Evolutionary conservation across 2,329 filamentous ascomycete genomes (phyloP).

Genomic region (Claviceps monticola): DNA sequence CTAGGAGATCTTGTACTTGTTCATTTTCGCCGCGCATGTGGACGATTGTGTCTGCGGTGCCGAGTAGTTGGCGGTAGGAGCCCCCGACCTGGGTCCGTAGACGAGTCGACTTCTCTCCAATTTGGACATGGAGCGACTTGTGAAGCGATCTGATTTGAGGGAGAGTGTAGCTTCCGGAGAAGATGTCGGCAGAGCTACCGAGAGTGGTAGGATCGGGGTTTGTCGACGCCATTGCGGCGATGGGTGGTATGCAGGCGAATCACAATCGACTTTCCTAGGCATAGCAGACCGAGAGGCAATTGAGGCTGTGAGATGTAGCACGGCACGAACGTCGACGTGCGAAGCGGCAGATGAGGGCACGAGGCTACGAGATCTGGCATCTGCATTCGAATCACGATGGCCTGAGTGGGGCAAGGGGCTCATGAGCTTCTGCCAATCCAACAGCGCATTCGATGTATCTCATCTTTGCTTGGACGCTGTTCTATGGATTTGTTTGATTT

Average conservation of each 20-base stretch:
- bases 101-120: conserved; percentile 48
- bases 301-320: too few species aligned
- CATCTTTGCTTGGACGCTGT: too few species aligned
- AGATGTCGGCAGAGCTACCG: conserved; percentile 39
- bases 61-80: conserved; percentile 76
- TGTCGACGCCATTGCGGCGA: conserved; percentile 21
- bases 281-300: too few species aligned
- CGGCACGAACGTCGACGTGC: not conserved
- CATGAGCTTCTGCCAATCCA: too few species aligned
- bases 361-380: too few species aligned
- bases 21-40: conserved; percentile 73
- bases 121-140: conserved; percentile 41
- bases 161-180: conserved; percentile 41
- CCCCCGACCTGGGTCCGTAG: conserved; percentile 50
- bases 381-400: too few species aligned
- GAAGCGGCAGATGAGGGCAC: too few species aligned
- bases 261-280: too few species aligned
- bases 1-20: conserved; percentile 56
- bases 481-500: too few species aligned
- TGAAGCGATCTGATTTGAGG: conserved; percentile 51
- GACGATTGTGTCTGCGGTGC: conserved; percentile 88
- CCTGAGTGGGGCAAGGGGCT: too few species aligned
- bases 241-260: not conserved
- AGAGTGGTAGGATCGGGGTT: conserved; percentile 31
- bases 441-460: too few species aligned